Evolutionary conservation across 352 stramenopile genomes (phyloP), one percentile per base, ranked within the genome.

Genomic region (Globisporangium rhizosaccharum): DNA sequence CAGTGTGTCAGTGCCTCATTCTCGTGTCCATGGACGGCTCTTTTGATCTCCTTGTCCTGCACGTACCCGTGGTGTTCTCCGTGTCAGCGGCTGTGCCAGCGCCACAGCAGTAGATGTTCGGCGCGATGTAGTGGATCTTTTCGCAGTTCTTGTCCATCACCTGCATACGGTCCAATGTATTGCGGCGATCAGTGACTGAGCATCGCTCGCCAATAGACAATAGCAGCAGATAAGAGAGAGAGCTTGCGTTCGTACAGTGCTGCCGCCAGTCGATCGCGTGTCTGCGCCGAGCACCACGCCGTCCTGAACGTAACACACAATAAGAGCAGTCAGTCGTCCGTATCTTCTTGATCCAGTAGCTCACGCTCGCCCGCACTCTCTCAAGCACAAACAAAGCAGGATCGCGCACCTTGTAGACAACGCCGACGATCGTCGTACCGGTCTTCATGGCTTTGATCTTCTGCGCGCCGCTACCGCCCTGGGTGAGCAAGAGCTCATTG

Each of bases 71-170:
- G 48, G 83, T 88, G 69, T 92, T 99, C 73, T 99, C 96, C 36
- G 96, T 99, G 71, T 99, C 97, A 44, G 97, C 97, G 23, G 97
- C 97, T 3, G 96, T 99, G 14, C 97, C 96, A 7, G 97, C 95
- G 45, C 97, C 97, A 60, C 96, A 99, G 77, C 97, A 99, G 76
- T 98, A 99, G 59, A 99, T 99, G 75, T 99, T 99, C 51, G 95
- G 95, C 14, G 97, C 96, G 56, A 99, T 92, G 86, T 99, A 99
- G 72, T 99, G 97, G 68, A 99, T 99, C 82, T 99, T 99, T 71
- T 99, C 94, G 63, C 97, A 99, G 76, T 99, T 99, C 82, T 99
- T 99, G 85, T 99, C 97, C 66, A 97, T 97, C 15, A 99, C 92
- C 70, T 77, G 48, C 52, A 51, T 15, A 26, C 33, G 10, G 59